These are phyloP conservation scores for Irpex sp. DNA, from an alignment of 1,284 basidiomycete genomes.

Conservation along the genomic window DNA sequence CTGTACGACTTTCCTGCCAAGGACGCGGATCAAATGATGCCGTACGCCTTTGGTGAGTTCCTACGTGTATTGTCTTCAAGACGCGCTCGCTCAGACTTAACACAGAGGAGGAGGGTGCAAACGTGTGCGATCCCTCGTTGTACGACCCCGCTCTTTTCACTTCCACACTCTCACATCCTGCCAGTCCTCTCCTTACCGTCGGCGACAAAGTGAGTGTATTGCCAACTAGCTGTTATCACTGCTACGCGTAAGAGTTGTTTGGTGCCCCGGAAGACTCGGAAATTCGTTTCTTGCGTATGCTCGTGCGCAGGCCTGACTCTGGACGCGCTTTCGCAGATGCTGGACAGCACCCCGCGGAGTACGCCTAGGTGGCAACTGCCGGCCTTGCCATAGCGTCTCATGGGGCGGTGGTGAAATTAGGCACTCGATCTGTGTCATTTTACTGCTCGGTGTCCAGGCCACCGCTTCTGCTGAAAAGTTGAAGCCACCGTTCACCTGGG, in stretches of 20 bases:
- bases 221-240: background rate
- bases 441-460: background rate
- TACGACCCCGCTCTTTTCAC: constrained; percentile 27
- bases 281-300: background rate
- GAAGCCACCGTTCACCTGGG: background rate
- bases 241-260: background rate
- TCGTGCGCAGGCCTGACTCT: background rate
- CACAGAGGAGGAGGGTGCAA: constrained; percentile 21
- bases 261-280: background rate
- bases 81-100: constrained; percentile 5
- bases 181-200: constrained; percentile 8
- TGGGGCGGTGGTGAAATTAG: background rate
- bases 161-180: constrained; percentile 9
- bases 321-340: background rate
- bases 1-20: constrained; percentile 5
- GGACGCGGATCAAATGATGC: background rate
- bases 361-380: background rate
- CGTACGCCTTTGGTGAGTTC: constrained; percentile 2
- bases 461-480: background rate
- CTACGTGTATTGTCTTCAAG: background rate
- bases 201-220: constrained; percentile 10
- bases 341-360: background rate
- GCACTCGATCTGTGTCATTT: background rate
- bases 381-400: background rate
- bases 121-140: constrained; percentile 23